phyloP scores from a whole-genome alignment of 139 green algal genomes.

The Micractinium sp. region DNA sequence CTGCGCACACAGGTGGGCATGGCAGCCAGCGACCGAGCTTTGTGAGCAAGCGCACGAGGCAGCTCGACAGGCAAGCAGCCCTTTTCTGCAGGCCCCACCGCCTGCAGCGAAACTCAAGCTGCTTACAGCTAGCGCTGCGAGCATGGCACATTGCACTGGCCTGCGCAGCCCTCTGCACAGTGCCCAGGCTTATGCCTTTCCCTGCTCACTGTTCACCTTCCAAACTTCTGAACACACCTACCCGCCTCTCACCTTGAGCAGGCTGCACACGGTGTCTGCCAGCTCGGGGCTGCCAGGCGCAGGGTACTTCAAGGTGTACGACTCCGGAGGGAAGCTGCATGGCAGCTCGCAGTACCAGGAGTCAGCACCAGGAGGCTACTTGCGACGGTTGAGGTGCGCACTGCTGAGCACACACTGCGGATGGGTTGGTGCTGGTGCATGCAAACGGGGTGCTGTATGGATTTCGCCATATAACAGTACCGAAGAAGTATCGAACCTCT shows the following conservation, averaged over 20 bases:
- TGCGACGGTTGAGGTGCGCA: neutral
- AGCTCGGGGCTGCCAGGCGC: conserved; percentile 63
- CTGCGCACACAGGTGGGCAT: neutral
- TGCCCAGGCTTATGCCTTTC: neutral
- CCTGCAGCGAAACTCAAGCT: too few species aligned
- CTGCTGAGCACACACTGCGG: neutral
- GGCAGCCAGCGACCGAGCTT: neutral
- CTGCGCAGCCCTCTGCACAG: neutral
- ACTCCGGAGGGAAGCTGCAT: conserved; percentile 58
- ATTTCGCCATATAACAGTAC: too few species aligned
- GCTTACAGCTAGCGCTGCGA: neutral
- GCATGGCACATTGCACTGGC: neutral
- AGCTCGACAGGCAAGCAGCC: neutral
- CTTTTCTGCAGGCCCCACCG: neutral
- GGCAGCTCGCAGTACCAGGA: neutral
- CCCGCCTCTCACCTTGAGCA: conserved; percentile 27
- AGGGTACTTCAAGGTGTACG: conserved; percentile 66
- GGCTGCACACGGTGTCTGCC: conserved; percentile 44
- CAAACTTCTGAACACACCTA: too few species aligned
- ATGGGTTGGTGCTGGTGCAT: neutral
- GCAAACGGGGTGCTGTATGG: too few species aligned
- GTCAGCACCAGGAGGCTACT: neutral
- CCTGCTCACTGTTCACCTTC: too few species aligned
- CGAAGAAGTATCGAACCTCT: too few species aligned
- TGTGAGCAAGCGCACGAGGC: neutral